Percentiles rank a stretch among this genome's conserved stretches.
Conservation (phyloP, 768 basidiomycete genomes). For the Coprinellus aureogranulatus region DNA sequence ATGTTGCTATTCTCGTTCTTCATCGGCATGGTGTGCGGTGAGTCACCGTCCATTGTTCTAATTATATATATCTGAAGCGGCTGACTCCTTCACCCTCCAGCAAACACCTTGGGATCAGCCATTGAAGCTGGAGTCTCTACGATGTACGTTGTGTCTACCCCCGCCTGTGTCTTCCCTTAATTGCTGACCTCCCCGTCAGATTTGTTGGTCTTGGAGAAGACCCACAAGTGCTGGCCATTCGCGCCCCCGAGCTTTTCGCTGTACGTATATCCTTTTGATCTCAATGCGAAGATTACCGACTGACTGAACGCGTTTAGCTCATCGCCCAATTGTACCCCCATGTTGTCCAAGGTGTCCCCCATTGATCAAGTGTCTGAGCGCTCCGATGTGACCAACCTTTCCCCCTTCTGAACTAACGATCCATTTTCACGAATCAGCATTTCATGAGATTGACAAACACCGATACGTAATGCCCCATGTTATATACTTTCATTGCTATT, state of each 20-base stretch:
- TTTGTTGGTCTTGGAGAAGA: conserved; percentile 87
- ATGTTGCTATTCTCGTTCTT: conserved; percentile 78
- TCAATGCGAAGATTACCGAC: background rate
- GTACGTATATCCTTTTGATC: conserved; percentile 32
- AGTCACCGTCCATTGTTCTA: too few species aligned
- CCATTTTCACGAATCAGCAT: too few species aligned
- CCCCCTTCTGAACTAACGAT: too few species aligned
- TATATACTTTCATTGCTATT: too few species aligned
- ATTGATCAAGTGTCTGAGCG: background rate
- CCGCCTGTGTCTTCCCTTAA: background rate
- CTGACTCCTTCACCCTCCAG: conserved; percentile 35
- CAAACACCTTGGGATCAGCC: conserved; percentile 65
- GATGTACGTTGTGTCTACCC: conserved; percentile 58
- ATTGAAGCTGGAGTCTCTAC: conserved; percentile 88
- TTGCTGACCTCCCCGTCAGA: conserved; percentile 28
- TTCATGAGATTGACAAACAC: too few species aligned
- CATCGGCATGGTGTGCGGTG: conserved; percentile 73
- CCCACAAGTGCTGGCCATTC: conserved; percentile 68
- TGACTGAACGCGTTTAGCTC: conserved; percentile 36
- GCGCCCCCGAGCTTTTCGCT: conserved; percentile 69
- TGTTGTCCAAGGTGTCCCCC: conserved; percentile 62
- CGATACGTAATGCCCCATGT: too few species aligned
- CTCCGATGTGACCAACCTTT: background rate
- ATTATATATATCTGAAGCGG: too few species aligned
- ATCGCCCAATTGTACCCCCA: conserved; percentile 67